Evolutionary conservation across 495 filamentous ascomycete genomes (phyloP), one percentile per base, ranked within the genome.

Genomic region (Letharia columbiana): DNA sequence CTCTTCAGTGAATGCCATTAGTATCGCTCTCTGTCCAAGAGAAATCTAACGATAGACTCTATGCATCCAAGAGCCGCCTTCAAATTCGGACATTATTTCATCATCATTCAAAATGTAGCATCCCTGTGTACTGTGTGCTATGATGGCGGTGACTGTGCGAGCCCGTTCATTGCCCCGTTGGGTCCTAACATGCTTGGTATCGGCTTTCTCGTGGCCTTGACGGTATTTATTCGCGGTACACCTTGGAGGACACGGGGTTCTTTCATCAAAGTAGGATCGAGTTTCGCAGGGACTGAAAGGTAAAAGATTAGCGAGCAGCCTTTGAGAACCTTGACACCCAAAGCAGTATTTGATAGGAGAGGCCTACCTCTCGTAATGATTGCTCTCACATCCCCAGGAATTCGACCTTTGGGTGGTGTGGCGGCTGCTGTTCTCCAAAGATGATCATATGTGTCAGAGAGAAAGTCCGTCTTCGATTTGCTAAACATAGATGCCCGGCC

Each of bases 341-440:
- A 7, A 62, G 41, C 18, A 18, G 11, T 5, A 8, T 0, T 12
- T 41, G 11, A 50, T 39, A 45, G 1, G 5, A 8, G 23, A 37
- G 31, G 70, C 81, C 69, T 76, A 88, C 85, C 86, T 80, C 87
- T 76, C 52, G 80, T 85, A 23, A 77, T 78, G 44, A 84, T 75
- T 60, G 80, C 76, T 57, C 77, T 77, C 69, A 82, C 83, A 72
- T 96, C 91, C 28, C 86, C 87, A 17, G 87, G 85, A 63, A 94
- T 85, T 69, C 88, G 86, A 63, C 86, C 84, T 66, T 79, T 88
- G 10, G 91, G 87, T 23, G 87, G 84, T 60, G 87, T 90, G 17
- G 95, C 91, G 61, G 88, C 87, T 10, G 94, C 90, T 13, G 90
- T 92, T 59, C 91, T 83, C 94, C 94, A 98, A 42, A 96, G 82